Conservation (phyloP, 2,329 filamentous ascomycete genomes). For the Colletotrichum scovillei region DNA sequence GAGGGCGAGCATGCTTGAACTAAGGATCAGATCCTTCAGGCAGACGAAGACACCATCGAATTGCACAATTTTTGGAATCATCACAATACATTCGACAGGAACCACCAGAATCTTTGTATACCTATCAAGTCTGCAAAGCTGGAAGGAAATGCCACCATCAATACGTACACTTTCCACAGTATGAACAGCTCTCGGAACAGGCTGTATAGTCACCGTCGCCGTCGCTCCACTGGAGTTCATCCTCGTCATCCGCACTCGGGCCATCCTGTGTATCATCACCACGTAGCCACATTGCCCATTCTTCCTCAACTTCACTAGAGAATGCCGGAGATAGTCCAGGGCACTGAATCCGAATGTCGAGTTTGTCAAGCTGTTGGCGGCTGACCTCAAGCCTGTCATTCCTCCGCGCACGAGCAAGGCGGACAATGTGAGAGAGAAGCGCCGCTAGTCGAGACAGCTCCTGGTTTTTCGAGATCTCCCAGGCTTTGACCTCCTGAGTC, state of each 20-base stretch:
- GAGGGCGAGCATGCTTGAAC: too few species aligned
- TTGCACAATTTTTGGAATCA: neutral
- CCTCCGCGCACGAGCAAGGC: conserved; percentile 3
- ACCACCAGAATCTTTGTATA: neutral
- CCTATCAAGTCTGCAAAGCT: neutral
- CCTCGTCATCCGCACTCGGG: neutral
- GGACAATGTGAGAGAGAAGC: conserved; percentile 35
- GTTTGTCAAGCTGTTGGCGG: neutral
- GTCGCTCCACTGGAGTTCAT: neutral
- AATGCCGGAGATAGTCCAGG: conserved; percentile 3
- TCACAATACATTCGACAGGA: neutral
- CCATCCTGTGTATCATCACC: neutral
- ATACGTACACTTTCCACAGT: conserved; percentile 35
- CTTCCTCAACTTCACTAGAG: neutral
- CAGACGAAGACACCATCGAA: too few species aligned
- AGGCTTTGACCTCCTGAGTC: conserved; percentile 43
- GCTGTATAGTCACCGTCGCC: conserved; percentile 6
- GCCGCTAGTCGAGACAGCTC: conserved; percentile 46
- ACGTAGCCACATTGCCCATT: conserved; percentile 15
- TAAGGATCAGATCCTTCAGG: too few species aligned
- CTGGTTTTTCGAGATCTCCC: conserved; percentile 48
- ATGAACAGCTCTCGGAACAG: conserved; percentile 32
- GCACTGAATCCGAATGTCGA: conserved; percentile 12
- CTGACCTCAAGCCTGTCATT: conserved; percentile 24
- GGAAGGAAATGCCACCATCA: neutral